phyloP scores from a whole-genome alignment of 2,329 filamentous ascomycete genomes.

The Botryotinia narcissicola region DNA sequence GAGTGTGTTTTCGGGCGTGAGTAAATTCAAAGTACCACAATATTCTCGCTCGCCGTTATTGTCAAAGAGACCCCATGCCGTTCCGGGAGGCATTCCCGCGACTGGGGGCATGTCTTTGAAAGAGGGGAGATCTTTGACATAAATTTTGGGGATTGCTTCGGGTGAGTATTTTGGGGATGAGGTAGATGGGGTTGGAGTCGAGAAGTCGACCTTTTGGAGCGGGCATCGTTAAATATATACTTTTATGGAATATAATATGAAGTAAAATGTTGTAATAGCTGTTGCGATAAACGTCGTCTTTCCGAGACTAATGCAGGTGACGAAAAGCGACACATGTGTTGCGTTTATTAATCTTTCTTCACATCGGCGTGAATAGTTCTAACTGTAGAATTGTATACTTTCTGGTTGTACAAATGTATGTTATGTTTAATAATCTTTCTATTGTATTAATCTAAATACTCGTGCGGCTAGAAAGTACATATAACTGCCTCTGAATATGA shows the following conservation, averaged over 20 bases:
- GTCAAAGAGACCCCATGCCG: conserved; percentile 43
- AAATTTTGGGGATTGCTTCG: not conserved
- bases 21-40: conserved; percentile 46
- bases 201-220: not conserved
- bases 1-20: conserved; percentile 44
- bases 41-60: conserved; percentile 45
- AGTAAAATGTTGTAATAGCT: not conserved
- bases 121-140: not conserved
- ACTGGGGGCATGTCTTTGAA: conserved; percentile 45
- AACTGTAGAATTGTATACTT: too few species aligned
- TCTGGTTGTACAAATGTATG: too few species aligned
- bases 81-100: conserved; percentile 44
- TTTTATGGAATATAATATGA: not conserved
- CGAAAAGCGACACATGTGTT: not conserved
- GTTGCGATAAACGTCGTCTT: not conserved
- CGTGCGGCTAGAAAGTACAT: too few species aligned
- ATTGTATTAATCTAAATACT: not conserved
- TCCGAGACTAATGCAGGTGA: not conserved
- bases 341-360: not conserved
- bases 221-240: not conserved
- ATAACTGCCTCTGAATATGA: too few species aligned
- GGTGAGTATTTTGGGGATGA: not conserved
- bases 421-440: not conserved
- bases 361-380: too few species aligned
- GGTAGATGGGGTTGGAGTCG: not conserved